Percentiles rank a stretch among this genome's conserved stretches.
Conservation (phyloP, 2,329 filamentous ascomycete genomes). For the Grosmannia serpens region DNA sequence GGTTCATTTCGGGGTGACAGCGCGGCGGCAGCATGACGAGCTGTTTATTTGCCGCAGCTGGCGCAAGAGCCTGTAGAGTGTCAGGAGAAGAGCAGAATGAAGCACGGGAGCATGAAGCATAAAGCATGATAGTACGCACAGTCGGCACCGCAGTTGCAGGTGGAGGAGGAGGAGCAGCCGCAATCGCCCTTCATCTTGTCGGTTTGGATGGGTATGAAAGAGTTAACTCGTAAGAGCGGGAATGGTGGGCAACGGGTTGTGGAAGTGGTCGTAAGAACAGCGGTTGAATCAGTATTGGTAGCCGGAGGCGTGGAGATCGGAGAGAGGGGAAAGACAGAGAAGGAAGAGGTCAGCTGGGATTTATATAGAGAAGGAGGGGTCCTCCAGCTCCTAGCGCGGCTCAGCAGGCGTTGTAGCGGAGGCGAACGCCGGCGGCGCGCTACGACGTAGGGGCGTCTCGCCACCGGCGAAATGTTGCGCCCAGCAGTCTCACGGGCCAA, state of each 20-base stretch:
- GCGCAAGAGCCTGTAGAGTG: conserved; percentile 21
- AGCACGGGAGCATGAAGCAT: background rate
- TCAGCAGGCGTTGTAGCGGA: background rate
- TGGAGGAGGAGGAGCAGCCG: conserved; percentile 23
- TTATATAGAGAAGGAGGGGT: background rate
- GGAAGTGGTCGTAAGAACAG: background rate
- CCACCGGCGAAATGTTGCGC: background rate
- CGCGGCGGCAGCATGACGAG: background rate
- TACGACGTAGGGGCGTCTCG: background rate
- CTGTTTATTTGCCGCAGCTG: conserved; percentile 23
- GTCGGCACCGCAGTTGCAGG: conserved; percentile 19
- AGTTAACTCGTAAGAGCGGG: conserved; percentile 11
- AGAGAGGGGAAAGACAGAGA: background rate
- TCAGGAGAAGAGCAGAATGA: conserved; percentile 10
- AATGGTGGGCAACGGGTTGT: conserved; percentile 9
- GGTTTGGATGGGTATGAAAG: conserved; percentile 3
- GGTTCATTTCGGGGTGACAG: too few species aligned
- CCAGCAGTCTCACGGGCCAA: background rate
- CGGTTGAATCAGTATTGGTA: background rate
- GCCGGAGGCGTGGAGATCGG: background rate
- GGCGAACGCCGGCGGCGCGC: background rate
- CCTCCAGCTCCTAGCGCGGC: too few species aligned
- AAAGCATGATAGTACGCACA: conserved; percentile 7
- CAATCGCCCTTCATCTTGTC: conserved; percentile 26
- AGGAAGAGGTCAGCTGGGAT: background rate